Percentiles rank a stretch among this genome's conserved stretches.
phyloP scores from a whole-genome alignment of 805 yeast genomes.

The Maudiozyma serrabonitensis region DNA sequence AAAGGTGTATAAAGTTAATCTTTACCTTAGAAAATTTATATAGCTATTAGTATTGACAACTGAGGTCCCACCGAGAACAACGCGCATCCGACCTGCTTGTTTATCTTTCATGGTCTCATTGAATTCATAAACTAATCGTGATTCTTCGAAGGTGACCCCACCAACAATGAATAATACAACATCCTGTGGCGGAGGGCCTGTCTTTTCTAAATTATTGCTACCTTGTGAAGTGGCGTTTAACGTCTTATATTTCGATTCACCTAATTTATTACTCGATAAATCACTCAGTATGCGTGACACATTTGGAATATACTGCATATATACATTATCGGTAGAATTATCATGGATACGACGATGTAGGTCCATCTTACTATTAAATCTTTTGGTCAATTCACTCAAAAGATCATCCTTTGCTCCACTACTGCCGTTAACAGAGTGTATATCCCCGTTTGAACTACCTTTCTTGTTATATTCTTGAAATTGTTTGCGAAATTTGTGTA shows the following conservation, averaged over 20 bases:
- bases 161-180: slow-evolving; percentile 70
- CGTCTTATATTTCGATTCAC: slow-evolving; percentile 32
- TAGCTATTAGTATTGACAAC: slow-evolving; percentile 38
- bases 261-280: slow-evolving; percentile 29
- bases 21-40: slow-evolving; percentile 22
- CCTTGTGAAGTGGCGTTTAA: neutral
- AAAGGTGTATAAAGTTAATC: no score
- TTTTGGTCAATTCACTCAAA: slow-evolving; percentile 26
- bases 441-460: neutral
- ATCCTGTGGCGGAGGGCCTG: slow-evolving; percentile 40
- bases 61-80: slow-evolving; percentile 77
- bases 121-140: slow-evolving; percentile 67
- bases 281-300: slow-evolving; percentile 32
- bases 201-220: neutral
- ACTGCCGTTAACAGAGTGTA: no score
- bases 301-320: slow-evolving; percentile 85
- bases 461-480: slow-evolving; percentile 4
- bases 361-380: slow-evolving; percentile 28
- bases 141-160: slow-evolving; percentile 89
- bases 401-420: slow-evolving; percentile 16
- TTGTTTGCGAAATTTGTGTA: slow-evolving; percentile 37
- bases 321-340: slow-evolving; percentile 52
- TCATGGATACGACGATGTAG: slow-evolving; percentile 22
- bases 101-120: slow-evolving; percentile 33
- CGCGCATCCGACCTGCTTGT: slow-evolving; percentile 42